Base-by-base conservation (phyloP, 805 yeast species). In the Candida easanensis region DNA sequence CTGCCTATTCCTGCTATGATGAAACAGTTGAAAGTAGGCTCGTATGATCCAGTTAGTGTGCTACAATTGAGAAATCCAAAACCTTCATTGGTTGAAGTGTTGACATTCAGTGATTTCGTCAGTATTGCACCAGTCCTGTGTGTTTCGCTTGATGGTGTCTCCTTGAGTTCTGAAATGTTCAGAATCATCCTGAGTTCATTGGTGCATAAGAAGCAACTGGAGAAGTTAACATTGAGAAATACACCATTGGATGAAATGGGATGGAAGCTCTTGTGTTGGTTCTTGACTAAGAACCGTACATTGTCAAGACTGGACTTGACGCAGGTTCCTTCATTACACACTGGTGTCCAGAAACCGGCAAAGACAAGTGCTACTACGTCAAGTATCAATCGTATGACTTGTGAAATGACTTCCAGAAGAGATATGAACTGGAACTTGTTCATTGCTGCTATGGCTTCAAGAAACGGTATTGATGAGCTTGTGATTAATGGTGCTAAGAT, bases 1-100 rank as follows among this genome's bases (percentile, higher is more conserved):
- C 63, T 90, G 46, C 97, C 98, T 1, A 88, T 90, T 42, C 93
- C 96, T 1, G 95, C 96, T 1, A 88, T 90, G 5, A 59, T 87
- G 56, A 85, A 84, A 57, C 96, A 88, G 60, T 73, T 90, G 48
- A 81, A 81, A 56, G 56, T 66, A 9, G 93, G 90, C 1, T 78
- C 90, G 1, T 74, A 80, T 39, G 85, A 86, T n/a, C 95, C 97
- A 2, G 68, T 90, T n/a, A 82, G 93, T 1, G 54, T 80, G 11
- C 60, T 90, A 41, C 90, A 84, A 53, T 61, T 91, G 48, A 74
- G 88, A 57, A 90, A 90, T 54, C 95, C 96, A 4, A 72, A 79
- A 40, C 98, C 98, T 0, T 86, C 97, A 0, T 68, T 86, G 73
- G 82, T 90, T 38, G 98, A 90, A 63, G 77, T 90, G 22, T 76